phyloP scores from a whole-genome alignment of 1,284 basidiomycete genomes.

The Inonotus hispidus region DNA sequence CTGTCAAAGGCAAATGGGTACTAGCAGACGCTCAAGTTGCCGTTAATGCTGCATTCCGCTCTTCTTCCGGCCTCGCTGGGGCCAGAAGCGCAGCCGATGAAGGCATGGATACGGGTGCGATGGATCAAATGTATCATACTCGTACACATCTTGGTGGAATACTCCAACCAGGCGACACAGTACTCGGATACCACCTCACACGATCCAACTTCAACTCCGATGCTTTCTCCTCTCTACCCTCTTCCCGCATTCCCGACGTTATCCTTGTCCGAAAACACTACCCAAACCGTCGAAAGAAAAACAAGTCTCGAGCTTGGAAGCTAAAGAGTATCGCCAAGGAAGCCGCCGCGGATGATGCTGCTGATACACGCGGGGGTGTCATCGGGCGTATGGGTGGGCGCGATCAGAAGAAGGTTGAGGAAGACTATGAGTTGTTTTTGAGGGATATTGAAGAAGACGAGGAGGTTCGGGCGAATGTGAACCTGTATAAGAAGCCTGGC shows the following conservation, averaged over 20 bases:
- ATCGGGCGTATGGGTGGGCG: constrained; percentile 87
- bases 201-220: constrained; percentile 92
- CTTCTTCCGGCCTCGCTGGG: constrained; percentile 38
- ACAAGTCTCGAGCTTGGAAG: constrained; percentile 81
- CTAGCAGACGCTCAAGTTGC: constrained; percentile 95
- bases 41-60: constrained; percentile 71
- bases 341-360: constrained; percentile 77
- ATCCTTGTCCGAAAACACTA: constrained; percentile 95
- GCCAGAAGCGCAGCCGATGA: constrained; percentile 52
- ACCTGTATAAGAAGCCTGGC: constrained; percentile 74
- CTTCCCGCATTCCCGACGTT: constrained; percentile 83
- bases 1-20: constrained; percentile 69
- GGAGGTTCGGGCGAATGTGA: constrained; percentile 85
- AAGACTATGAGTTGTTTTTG: constrained; percentile 96
- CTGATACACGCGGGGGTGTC: constrained; percentile 64
- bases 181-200: constrained; percentile 85
- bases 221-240: constrained; percentile 72
- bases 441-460: constrained; percentile 95
- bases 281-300: constrained; percentile 92
- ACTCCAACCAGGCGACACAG: constrained; percentile 93
- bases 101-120: constrained; percentile 42
- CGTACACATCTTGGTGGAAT: constrained; percentile 95
- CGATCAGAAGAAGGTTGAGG: constrained; percentile 91
- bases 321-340: constrained; percentile 94
- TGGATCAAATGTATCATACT: constrained; percentile 88